Evolutionary conservation across 2,329 filamentous ascomycete species (phyloP), one percentile per base, ranked within the genome.

Genomic region (Alternaria sp.): DNA sequence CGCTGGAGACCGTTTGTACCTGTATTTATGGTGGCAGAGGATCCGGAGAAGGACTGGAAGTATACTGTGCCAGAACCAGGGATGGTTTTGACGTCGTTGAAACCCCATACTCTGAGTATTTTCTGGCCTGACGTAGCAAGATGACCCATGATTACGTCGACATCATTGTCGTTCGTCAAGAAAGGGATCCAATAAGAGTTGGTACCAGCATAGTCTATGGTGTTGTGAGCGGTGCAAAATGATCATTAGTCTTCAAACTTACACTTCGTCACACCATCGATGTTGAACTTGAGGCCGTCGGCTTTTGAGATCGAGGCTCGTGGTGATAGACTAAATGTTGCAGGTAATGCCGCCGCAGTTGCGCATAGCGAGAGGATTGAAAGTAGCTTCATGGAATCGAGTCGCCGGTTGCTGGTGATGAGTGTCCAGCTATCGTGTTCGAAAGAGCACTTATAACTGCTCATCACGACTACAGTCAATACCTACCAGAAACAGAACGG

Each of bases 81-180:
- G 11, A 79, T 62, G 4, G 64, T 63, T 45, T 82, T 85, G 14
- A 87, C 85, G 65, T 88, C 86, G 76, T 88, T 88, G 79, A 89
- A 89, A 4, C 86, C 86, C 87, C 87, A 89, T 49, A 88, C 81
- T 16, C 87, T 82, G 34, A 89, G 79, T 60, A 89, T 84, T 71
- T 86, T 87, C 61, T 85, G 82, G 0, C 86, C 85, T 3, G 85
- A 83, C 32, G 76, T 64, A 51, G 78, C 71, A 16, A 88, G 71
- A 67, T 86, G 81, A 60, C 72, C 67, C 67, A 81, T 75, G 22
- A 78, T 76, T n/a, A 78, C 75, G 67, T 89, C 85, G 14, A 88
- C 82, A 70, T 90, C 86, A 8, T 76, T 79, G 62, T 86, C 80
- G 57, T 85, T 83, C 67, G 80, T 84, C 43, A 83, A 68, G 65